phyloP scores from a whole-genome alignment of 1,284 basidiomycete genomes.

The Ganoderma sinense region DNA sequence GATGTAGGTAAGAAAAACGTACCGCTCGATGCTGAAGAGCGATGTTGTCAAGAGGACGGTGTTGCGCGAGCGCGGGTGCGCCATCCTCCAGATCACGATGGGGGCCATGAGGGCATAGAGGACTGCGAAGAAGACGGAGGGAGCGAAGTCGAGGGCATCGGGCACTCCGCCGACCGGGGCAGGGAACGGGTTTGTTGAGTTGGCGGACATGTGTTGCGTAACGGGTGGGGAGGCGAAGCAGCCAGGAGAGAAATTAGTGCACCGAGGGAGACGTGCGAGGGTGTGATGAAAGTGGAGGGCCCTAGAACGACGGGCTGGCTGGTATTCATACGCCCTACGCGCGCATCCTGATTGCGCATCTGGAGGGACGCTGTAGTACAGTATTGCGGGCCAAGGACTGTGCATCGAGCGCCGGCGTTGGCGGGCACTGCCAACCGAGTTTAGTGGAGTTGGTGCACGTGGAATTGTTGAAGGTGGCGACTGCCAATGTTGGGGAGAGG shows the following conservation, averaged over 20 bases:
- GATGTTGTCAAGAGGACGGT: not conserved
- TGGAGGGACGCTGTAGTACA: not conserved
- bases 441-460: not conserved
- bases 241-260: not conserved
- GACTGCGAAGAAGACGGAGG: slow-evolving; percentile 18
- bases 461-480: no score
- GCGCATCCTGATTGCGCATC: not conserved
- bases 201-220: not conserved
- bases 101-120: slow-evolving; percentile 28
- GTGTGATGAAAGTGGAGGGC: not conserved
- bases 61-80: slow-evolving; percentile 21
- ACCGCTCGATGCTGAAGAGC: no score
- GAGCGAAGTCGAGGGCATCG: not conserved
- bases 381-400: not conserved
- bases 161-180: slow-evolving; percentile 7
- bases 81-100: slow-evolving; percentile 24
- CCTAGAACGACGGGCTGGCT: not conserved
- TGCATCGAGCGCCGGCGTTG: no score
- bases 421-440: no score
- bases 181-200: slow-evolving; percentile 4
- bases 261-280: not conserved
- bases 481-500: no score
- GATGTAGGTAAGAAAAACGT: no score
- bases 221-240: not conserved
- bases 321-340: not conserved